Base-by-base conservation (phyloP, 352 stramenopile genomes). In the Phytophthora sojae region DNA sequence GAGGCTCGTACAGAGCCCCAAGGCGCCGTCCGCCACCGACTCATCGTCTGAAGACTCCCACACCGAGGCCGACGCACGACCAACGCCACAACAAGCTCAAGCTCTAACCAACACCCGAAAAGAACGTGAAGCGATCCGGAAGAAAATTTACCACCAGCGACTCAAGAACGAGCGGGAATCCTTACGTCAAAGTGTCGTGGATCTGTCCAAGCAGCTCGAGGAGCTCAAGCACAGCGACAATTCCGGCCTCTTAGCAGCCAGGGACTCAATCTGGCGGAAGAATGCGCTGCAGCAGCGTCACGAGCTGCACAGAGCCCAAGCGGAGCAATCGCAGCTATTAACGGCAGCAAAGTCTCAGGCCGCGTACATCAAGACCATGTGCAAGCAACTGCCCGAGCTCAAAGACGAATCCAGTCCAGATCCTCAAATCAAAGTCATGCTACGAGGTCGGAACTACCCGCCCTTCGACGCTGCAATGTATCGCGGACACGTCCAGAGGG, bases 391-490 rank as follows among this genome's bases (percentile, higher is more conserved):
- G 17, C 17, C 42, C 3, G 15, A 19, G 11, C 6, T 49, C 6
- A 21, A 15, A 21, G 17, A 15, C 15, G 42, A 49, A 21, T 49
- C 6, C 26, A 57, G 26, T 17, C 9, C 17, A 9, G 26, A 57
- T 42, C 17, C 11, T 25, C 52, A 7, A 0, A 42, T 17, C 7
- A 23, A 4, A 4, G 26, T n/a, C 9, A 8, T 57, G 26, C 7
- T 39, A 25, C 52, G 26, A n/a, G 25, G 15, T 44, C 52, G 15
- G 6, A 39, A 23, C 14, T 49, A 26, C 25, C 68, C 68, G 7
- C 61, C 62, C 0, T 75, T 75, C 44, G 68, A 75, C 23, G 56
- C 50, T 35, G 60, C 51, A n/a, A 73, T 79, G 71, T 75, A 64
- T 55, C 61, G 64, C 14, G 69, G 66, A 12, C 69, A 75, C 32